A percentile compares a stretch with the other conserved stretches of the same genome.
Conservation (phyloP, 1,284 basidiomycete species). For the Neonothopanus nambi region DNA sequence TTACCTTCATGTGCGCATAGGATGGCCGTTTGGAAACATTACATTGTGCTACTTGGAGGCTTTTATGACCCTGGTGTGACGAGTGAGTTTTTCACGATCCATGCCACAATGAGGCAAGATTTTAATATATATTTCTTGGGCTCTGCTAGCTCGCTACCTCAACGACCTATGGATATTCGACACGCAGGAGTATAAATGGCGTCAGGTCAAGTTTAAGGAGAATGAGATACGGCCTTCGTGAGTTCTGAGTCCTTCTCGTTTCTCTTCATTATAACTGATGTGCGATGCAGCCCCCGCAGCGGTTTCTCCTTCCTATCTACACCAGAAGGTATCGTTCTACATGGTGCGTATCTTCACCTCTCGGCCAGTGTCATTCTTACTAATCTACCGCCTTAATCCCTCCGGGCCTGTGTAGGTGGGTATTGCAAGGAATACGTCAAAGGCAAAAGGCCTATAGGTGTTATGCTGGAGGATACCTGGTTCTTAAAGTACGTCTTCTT, state of each 20-base stretch:
- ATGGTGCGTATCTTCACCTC: conserved; percentile 51
- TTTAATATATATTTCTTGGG: too few species aligned
- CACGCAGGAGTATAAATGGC: conserved; percentile 87
- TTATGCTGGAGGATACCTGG: conserved; percentile 93
- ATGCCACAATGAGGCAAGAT: too few species aligned
- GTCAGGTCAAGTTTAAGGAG: conserved; percentile 73
- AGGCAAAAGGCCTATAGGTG: conserved; percentile 82
- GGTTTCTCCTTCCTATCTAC: conserved; percentile 88
- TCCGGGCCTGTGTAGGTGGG: conserved; percentile 53
- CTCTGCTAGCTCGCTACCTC: conserved; percentile 71
- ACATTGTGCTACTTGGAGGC: conserved; percentile 84
- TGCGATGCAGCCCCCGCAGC: conserved; percentile 61
- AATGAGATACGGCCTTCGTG: conserved; percentile 73
- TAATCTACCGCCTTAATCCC: too few species aligned
- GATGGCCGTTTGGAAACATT: conserved; percentile 92
- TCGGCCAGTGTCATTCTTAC: background rate
- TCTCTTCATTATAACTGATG: background rate
- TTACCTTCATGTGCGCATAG: conserved; percentile 34
- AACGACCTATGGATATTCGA: conserved; percentile 91
- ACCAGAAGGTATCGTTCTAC: conserved; percentile 79
- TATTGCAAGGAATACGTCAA: conserved; percentile 93
- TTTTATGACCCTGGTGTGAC: conserved; percentile 83
- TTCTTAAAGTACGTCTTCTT: conserved; percentile 61
- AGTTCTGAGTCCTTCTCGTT: conserved; percentile 25
- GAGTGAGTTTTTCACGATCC: conserved; percentile 52